A percentile compares a stretch with the other conserved stretches of the same genome.
Conservation (phyloP, 805 yeast genomes). For the Metschnikowia corniflorae region DNA sequence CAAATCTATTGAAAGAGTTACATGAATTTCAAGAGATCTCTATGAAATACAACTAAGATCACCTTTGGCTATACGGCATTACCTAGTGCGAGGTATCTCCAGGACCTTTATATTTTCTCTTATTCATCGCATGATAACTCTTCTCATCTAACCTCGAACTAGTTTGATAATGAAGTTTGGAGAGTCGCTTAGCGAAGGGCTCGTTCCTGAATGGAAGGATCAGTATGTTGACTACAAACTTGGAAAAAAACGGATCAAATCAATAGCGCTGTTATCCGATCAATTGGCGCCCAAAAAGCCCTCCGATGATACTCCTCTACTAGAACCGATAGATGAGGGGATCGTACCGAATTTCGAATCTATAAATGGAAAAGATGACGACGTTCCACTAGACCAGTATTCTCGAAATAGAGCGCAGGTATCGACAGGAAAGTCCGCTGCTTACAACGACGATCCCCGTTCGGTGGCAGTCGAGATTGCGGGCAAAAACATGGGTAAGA, state of each 20-base stretch:
- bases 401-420: background rate
- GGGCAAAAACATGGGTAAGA: background rate
- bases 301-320: slow-evolving; percentile 17
- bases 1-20: too few species aligned
- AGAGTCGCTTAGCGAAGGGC: slow-evolving; percentile 60
- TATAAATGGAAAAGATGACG: slow-evolving; percentile 1
- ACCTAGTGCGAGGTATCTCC: too few species aligned
- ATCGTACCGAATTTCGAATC: background rate
- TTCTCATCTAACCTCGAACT: too few species aligned
- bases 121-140: background rate
- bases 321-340: background rate
- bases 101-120: too few species aligned
- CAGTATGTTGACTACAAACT: slow-evolving; percentile 70
- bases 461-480: background rate
- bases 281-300: slow-evolving; percentile 13
- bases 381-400: background rate
- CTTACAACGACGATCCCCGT: background rate
- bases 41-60: too few species aligned
- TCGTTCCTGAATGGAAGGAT: slow-evolving; percentile 85
- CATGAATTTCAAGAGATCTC: too few species aligned
- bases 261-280: slow-evolving; percentile 20
- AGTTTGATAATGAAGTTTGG: slow-evolving; percentile 65
- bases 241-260: slow-evolving; percentile 53
- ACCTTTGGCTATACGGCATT: too few species aligned
- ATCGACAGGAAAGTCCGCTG: background rate